A percentile compares a stretch with the other conserved stretches of the same genome.
Conservation (phyloP, 2,329 filamentous ascomycete genomes). For the Didymellaceae sp. region DNA sequence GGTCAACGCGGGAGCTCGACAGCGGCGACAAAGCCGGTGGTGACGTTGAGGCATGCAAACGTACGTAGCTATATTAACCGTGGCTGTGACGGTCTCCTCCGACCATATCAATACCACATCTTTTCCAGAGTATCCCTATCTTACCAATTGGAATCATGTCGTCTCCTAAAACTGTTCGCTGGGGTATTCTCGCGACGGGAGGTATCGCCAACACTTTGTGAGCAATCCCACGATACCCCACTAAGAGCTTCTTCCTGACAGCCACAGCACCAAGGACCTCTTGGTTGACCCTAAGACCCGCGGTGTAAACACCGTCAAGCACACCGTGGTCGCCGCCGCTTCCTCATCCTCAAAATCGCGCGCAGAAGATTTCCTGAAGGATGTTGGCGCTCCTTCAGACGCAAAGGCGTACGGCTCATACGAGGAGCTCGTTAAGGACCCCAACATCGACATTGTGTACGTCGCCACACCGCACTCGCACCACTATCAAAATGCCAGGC, state of each 20-base stretch:
- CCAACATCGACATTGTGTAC: constrained; percentile 84
- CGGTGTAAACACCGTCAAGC: constrained; percentile 73
- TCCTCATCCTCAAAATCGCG: constrained; percentile 75
- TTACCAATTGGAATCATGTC: constrained; percentile 31
- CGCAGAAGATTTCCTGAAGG: constrained; percentile 74
- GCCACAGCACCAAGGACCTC: constrained; percentile 69
- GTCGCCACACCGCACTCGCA: constrained; percentile 90
- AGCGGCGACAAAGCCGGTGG: constrained; percentile 8
- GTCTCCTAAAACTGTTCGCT: constrained; percentile 48
- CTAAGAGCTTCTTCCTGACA: constrained; percentile 13
- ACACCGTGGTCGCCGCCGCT: constrained; percentile 79
- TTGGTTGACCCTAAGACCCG: constrained; percentile 74
- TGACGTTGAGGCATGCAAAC: constrained; percentile 15
- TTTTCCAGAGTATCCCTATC: neutral
- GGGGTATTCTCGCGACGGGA: constrained; percentile 58
- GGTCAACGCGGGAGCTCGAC: constrained; percentile 7
- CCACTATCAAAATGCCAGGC: constrained; percentile 88
- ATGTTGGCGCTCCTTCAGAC: constrained; percentile 70
- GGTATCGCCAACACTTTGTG: constrained; percentile 56
- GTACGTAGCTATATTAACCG: constrained; percentile 16
- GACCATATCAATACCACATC: neutral
- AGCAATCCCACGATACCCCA: constrained; percentile 29
- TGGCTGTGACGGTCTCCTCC: neutral
- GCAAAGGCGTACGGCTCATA: constrained; percentile 82
- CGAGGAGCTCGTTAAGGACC: constrained; percentile 77